These are phyloP conservation scores for Trypanosoma boissoni DNA, from an alignment of 208 protist species.

Conservation along the genomic window DNA sequence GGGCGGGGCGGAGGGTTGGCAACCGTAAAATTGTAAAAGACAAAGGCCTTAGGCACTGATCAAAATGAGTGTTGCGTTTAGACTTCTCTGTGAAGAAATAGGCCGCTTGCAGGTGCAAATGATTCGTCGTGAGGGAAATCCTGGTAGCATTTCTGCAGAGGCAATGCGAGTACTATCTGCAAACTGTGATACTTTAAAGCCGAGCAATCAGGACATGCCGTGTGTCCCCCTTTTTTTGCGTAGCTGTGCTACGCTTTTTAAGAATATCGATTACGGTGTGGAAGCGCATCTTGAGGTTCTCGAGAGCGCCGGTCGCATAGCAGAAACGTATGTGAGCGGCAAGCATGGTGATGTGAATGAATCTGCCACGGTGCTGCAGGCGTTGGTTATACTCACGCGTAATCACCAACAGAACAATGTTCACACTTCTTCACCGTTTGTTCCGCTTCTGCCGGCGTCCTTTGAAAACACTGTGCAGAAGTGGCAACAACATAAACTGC, in stretches of 20 bases:
- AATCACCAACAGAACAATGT: conserved; percentile 9
- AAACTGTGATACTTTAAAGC: conserved; percentile 23
- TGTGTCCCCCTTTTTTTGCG: conserved; percentile 61
- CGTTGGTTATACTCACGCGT: conserved; percentile 39
- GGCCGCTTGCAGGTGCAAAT: conserved; percentile 67
- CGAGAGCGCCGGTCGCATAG: conserved; percentile 29
- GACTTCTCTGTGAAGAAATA: conserved; percentile 60
- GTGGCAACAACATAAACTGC: conserved; percentile 40
- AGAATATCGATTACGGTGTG: conserved; percentile 30
- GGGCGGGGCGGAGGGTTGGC: no score
- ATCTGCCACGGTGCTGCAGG: conserved; percentile 55
- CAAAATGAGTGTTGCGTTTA: conserved; percentile 25
- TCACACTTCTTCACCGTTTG: background rate
- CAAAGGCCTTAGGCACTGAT: no score
- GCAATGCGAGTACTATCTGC: conserved; percentile 48
- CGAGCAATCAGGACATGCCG: conserved; percentile 14
- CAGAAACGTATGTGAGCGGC: conserved; percentile 37
- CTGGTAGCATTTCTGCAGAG: conserved; percentile 28
- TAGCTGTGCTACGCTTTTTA: conserved; percentile 58
- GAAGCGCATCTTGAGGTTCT: conserved; percentile 42
- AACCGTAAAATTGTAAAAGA: no score
- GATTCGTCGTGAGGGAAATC: conserved; percentile 61
- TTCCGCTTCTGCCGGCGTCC: conserved; percentile 5
- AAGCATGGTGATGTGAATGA: conserved; percentile 59
- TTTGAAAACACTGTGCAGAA: conserved; percentile 48